Percentiles rank a stretch among this genome's conserved stretches.
These are phyloP conservation scores for Pleurotus platypus DNA, from an alignment of 768 basidiomycete genomes.

Conservation along the genomic window DNA sequence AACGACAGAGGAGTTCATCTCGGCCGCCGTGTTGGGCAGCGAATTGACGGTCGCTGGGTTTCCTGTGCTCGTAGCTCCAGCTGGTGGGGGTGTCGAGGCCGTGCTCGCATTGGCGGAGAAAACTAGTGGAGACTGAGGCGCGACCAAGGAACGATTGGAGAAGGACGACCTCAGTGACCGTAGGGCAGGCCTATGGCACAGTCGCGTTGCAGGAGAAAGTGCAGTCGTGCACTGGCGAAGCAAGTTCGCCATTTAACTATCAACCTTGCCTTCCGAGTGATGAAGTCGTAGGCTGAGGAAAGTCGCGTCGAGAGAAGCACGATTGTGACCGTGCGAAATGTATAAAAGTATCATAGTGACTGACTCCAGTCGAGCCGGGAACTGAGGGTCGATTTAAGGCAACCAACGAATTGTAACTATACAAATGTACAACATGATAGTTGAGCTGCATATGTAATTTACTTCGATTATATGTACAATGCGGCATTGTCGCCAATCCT, in stretches of 20 bases:
- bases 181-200: not conserved
- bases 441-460: not conserved
- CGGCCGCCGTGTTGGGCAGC: not conserved
- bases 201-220: not conserved
- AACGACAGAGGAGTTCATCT: slow-evolving; percentile 5
- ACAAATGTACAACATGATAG: not conserved
- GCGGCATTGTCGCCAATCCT: too few species aligned
- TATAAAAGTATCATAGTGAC: too few species aligned
- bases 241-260: not conserved
- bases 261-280: too few species aligned
- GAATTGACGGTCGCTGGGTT: slow-evolving; percentile 4
- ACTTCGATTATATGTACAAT: not conserved
- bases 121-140: not conserved
- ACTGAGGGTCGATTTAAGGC: too few species aligned
- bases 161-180: not conserved
- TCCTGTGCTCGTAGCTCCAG: slow-evolving; percentile 11
- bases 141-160: not conserved
- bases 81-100: not conserved
- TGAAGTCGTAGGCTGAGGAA: not conserved
- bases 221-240: not conserved
- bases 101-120: slow-evolving; percentile 9
- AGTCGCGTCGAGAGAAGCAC: not conserved
- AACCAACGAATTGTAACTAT: too few species aligned
- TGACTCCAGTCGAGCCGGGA: too few species aligned
- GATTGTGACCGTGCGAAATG: too few species aligned